Evolutionary conservation across 305 asterid species (phyloP).

Genomic region (Fraxinus nigra): DNA sequence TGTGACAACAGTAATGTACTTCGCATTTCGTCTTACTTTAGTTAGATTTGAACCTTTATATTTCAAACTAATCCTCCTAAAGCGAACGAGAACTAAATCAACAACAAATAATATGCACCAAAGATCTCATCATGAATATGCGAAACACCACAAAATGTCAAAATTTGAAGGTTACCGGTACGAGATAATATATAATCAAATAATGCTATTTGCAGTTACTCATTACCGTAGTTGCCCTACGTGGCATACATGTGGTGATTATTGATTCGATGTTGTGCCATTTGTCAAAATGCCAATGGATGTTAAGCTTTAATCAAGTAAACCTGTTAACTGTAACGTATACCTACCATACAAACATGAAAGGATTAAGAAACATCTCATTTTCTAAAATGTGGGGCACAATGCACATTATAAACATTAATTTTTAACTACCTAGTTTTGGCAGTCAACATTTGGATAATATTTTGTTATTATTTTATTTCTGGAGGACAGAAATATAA

Average conservation of each 20-base stretch:
- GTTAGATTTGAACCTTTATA: neutral
- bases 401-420: neutral
- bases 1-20: neutral
- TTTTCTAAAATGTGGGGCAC: conserved; percentile 12
- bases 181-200: neutral
- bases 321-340: neutral
- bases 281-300: neutral
- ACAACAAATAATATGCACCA: neutral
- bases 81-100: too few species aligned
- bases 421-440: neutral
- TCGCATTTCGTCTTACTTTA: neutral
- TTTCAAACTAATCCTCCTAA: neutral
- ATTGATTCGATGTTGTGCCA: too few species aligned
- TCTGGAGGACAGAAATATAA: neutral
- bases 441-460: neutral
- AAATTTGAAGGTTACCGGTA: neutral
- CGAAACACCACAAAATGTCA: neutral
- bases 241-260: too few species aligned
- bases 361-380: too few species aligned
- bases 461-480: neutral
- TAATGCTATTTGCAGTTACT: too few species aligned
- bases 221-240: too few species aligned
- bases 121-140: neutral
- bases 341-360: too few species aligned
- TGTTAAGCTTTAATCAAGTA: neutral